These are phyloP conservation scores for Favolaschia claudopus DNA, from an alignment of 768 basidiomycete genomes.

Conservation along the genomic window DNA sequence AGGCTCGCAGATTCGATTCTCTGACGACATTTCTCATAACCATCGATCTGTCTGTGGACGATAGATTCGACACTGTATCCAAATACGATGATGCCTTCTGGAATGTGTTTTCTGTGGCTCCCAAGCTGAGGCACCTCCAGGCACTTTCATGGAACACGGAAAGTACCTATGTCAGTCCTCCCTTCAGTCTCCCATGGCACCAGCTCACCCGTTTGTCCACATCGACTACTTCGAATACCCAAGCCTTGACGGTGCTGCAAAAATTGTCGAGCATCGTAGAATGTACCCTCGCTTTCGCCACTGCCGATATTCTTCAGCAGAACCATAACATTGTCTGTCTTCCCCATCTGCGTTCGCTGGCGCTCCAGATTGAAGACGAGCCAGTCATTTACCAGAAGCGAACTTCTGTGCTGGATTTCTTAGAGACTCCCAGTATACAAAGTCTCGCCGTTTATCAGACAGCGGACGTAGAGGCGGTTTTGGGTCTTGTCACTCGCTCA, in stretches of 20 bases:
- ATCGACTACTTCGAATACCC: background rate
- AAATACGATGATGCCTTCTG: background rate
- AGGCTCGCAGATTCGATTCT: background rate
- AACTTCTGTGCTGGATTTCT: background rate
- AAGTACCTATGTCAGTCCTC: background rate
- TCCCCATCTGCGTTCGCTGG: background rate
- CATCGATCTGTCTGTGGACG: background rate
- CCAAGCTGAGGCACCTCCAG: background rate
- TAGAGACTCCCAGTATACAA: background rate
- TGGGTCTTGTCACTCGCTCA: constrained; percentile 8
- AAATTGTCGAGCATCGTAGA: background rate
- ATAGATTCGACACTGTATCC: background rate
- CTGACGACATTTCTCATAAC: background rate
- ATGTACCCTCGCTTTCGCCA: background rate
- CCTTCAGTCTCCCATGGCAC: constrained; percentile 6
- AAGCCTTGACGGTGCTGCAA: background rate
- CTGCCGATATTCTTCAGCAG: background rate
- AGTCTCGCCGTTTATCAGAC: background rate
- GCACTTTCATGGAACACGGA: background rate
- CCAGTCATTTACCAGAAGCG: background rate
- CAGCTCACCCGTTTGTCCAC: constrained; percentile 14
- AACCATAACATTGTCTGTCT: background rate
- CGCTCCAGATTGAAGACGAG: background rate
- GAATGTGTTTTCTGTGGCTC: background rate
- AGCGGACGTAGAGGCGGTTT: background rate